Evolutionary conservation across 306 rosid species (phyloP), one percentile per base, ranked within the genome.

Genomic region (Alnus glutinosa): DNA sequence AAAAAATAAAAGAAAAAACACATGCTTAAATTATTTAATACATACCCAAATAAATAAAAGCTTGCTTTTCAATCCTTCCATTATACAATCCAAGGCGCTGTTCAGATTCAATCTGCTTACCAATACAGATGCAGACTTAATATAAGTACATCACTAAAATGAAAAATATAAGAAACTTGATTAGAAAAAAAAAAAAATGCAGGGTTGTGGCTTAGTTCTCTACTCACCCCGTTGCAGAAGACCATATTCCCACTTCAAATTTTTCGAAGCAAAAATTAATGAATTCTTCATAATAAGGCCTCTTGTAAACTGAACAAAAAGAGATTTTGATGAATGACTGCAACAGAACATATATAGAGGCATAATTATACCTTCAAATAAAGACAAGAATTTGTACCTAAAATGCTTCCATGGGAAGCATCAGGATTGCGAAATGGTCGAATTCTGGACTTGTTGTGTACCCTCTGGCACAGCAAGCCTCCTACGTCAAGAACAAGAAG

Each of bases 171-270:
- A 58, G 15, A 6, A 5, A 51, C 34, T 3, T 51, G n/a, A 49
- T 11, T 9, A 1, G 52, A 3, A 2, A 48, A 48, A 11, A 48
- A 48, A 11, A 9, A 48, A 48, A 50, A 28, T 7, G 14, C 18
- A 9, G 37, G 2, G 5, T 42, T 30, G 14, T 19, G 34, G 30
- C 48, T 32, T 42, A 48, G 5, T 1, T 34, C 5, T 34, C 5
- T 55, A 70, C 85, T 80, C 4, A 73, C 90, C 70, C 79, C 68
- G 7, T 79, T 14, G 88, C 84, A 39, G 88, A 84, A 73, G 86
- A 87, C 86, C 90, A 79, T 69, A 87, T 64, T 34, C 85, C 90
- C 19, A 84, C 85, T 74, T 84, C 83, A 64, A 84, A 87, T 49
- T 78, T 84, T 47, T 82, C 86, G 62, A 82, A 71, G 70, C 86